phyloP scores from a whole-genome alignment of 495 filamentous ascomycete species.

The Cairneyella variabilis region DNA sequence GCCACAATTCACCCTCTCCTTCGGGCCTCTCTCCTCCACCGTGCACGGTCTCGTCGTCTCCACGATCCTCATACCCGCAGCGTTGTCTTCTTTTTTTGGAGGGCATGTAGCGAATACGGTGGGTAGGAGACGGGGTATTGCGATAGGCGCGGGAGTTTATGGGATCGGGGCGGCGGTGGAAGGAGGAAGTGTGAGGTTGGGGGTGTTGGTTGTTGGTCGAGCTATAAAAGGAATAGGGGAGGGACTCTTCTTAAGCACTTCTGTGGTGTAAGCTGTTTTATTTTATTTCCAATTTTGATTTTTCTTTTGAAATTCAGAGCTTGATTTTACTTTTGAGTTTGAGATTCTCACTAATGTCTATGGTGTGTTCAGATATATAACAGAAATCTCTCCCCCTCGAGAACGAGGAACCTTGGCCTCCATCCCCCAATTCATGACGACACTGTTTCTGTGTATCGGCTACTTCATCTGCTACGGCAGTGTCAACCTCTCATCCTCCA shows the following conservation, averaged over 20 bases:
- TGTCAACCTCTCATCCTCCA: constrained; percentile 42
- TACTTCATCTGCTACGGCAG: constrained; percentile 64
- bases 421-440: constrained; percentile 51
- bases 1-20: constrained; percentile 44
- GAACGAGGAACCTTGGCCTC: constrained; percentile 50
- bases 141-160: constrained; percentile 51
- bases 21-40: constrained; percentile 51
- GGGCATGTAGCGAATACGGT: constrained; percentile 57
- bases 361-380: constrained; percentile 49
- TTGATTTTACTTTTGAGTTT: too few species aligned
- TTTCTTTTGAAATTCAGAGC: too few species aligned
- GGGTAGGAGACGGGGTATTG: constrained; percentile 49
- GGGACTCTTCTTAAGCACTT: constrained; percentile 53
- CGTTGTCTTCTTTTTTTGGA: constrained; percentile 57
- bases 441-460: constrained; percentile 47
- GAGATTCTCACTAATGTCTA: not conserved
- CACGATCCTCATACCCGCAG: constrained; percentile 58
- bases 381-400: constrained; percentile 55
- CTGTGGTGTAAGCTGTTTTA: constrained; percentile 37
- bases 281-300: not conserved
- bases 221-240: constrained; percentile 55
- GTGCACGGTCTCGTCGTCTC: constrained; percentile 61
- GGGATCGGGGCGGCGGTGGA: constrained; percentile 51
- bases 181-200: constrained; percentile 37
- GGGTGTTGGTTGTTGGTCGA: constrained; percentile 53